Base-by-base conservation (phyloP, 805 yeast species). In the Saturnispora zaruensis region DNA sequence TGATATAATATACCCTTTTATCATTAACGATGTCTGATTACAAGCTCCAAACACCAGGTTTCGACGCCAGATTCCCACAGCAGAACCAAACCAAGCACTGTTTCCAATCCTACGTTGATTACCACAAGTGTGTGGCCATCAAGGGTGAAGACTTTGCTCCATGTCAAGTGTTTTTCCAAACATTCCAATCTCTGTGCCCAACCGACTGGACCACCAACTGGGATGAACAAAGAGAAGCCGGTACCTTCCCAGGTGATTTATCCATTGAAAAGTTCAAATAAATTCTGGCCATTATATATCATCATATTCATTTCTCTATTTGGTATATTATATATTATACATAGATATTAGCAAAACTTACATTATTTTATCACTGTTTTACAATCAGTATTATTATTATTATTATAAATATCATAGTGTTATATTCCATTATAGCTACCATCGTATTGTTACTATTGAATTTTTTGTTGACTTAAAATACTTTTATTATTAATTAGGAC, bases 141-240 rank as follows among this genome's bases (percentile, higher is more conserved):
- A 91, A 91, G 76, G 99, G 99, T 67, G 97, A 91, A 74, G 98
- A 90, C 55, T 93, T 93, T 66, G 96, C 90, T 63, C 98, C 98
- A 66, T 93, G 99, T 74, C 79, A 89, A 73, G 90, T 87, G 62
- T 93, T 93, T 77, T 87, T 80, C 82, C 84, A 80, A 72, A 87
- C 97, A 51, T 93, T 78, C 78, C 79, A 84, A 61, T 79, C 96
- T 23, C 75, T 87, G 64, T 87, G 95, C 67, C 95, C 95, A 52
- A 74, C 78, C 51, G 84, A 82, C 60, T 87, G 95, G 95, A 76
- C 82, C 57, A 89, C 81, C 64, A 84, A 73, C 67, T 87, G 95
- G 96, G 87, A 87, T 67, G 90, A 79, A 59, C 95, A 87, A 75
- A 84, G 95, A 73, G 79, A 41, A 25, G 57, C 58, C 36, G 71